Percentiles rank a stretch among this genome's conserved stretches.
These are phyloP conservation scores for Neodidymelliopsis sp. DNA, from an alignment of 2,329 filamentous ascomycete genomes.

Conservation along the genomic window DNA sequence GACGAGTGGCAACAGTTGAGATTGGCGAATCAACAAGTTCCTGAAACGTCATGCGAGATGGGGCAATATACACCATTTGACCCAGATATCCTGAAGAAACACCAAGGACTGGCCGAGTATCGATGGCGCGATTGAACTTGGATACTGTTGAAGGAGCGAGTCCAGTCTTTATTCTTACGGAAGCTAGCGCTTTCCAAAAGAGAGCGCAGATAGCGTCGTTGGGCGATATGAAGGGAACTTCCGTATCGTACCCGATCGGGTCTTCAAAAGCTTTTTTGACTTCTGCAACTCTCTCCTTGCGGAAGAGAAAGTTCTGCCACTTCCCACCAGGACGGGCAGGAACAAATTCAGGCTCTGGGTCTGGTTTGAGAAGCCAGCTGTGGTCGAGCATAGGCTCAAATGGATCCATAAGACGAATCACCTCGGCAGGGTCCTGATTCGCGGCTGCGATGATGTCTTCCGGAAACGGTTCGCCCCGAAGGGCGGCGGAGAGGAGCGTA, in stretches of 20 bases:
- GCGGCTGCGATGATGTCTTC: slow-evolving; percentile 18
- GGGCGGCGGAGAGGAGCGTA: slow-evolving; percentile 27
- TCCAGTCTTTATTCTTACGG: slow-evolving; percentile 29
- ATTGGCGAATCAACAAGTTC: slow-evolving; percentile 28
- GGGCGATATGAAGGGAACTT: slow-evolving; percentile 33
- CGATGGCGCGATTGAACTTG: slow-evolving; percentile 39
- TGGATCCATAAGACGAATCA: slow-evolving; percentile 27
- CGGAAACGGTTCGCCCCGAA: slow-evolving; percentile 24
- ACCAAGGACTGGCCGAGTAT: slow-evolving; percentile 31
- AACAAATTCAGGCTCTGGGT: slow-evolving; percentile 4
- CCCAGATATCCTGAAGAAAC: slow-evolving; percentile 41
- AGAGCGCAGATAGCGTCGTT: slow-evolving; percentile 47
- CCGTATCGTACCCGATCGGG: slow-evolving; percentile 23
- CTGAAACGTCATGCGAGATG: slow-evolving; percentile 26
- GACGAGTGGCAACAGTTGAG: slow-evolving; percentile 18
- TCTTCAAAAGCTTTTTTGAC: slow-evolving; percentile 26
- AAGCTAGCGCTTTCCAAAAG: slow-evolving; percentile 43
- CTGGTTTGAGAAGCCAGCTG: slow-evolving; percentile 17
- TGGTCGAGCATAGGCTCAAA: slow-evolving; percentile 23
- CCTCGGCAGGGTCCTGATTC: slow-evolving; percentile 29
- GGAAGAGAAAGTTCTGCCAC: slow-evolving; percentile 32
- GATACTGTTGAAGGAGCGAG: slow-evolving; percentile 17
- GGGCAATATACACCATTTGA: slow-evolving; percentile 33
- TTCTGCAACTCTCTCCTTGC: slow-evolving; percentile 12
- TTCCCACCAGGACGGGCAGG: slow-evolving; percentile 14